Evolutionary conservation across 2,329 filamentous ascomycete species (phyloP), one percentile per base, ranked within the genome.

Genomic region (Colletotrichum spinosum): DNA sequence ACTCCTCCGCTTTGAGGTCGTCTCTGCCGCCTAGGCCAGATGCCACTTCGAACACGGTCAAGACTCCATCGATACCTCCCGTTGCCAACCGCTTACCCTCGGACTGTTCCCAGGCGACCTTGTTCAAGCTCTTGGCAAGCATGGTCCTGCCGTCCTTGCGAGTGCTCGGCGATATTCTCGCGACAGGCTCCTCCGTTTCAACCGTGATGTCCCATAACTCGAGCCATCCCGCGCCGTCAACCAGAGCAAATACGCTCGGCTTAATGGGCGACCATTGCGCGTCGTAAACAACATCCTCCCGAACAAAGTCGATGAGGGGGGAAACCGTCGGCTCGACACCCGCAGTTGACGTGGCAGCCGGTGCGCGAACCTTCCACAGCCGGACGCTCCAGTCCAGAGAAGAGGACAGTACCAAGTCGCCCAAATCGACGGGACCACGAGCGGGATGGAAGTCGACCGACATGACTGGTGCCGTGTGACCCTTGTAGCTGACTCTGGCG

Each of bases 321-420:
- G 86, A 79, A 37, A 95, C 89, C 39, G 79, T 77, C 46, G 82
- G 80, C 68, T 86, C 83, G 70, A 82, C 70, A 11, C 81, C 84
- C 34, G 84, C 83, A 0, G 90, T 90, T 13, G 88, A 88, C 5
- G 88, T 90, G 2, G 91, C 90, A 0, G 91, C 91, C 1, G 92
- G 92, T 2, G 93, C 90, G 45, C 94, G 91, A 12, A 97, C 92
- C 78, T 96, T 96, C 96, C 96, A 99, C 13, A 99, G 83, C 80
- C 97, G 97, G 71, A 97, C 94, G 71, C 91, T 97, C 96, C 96
- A 99, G 81, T 99, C 96, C 8, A 99, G 84, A 48, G 92, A 95
- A 4, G 93, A 92, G n/a, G 91, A 94, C 54, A 99, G 87, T 65
- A 98, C 93, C 6, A 99, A 83, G 73, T 99, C 97, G 35, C 95